These are phyloP conservation scores for Mychonastes homosphaera DNA, from an alignment of 139 green algal genomes.

Conservation along the genomic window DNA sequence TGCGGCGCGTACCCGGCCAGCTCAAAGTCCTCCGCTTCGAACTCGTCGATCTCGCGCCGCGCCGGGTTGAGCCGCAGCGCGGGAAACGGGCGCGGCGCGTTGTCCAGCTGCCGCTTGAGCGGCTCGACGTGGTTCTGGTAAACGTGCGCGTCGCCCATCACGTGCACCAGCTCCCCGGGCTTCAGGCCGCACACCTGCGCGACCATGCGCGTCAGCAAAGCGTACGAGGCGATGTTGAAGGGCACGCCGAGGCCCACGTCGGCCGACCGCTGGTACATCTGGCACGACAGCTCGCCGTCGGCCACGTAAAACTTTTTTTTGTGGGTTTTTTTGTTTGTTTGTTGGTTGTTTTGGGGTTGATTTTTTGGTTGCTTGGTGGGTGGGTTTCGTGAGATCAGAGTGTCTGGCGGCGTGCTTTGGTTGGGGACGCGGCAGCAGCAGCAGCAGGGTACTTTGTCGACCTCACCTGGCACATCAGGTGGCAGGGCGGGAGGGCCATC, in stretches of 20 bases:
- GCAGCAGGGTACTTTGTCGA: neutral
- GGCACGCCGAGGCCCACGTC: constrained; percentile 97
- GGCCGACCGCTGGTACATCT: constrained; percentile 97
- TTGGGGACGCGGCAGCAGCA: no score
- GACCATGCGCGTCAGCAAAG: constrained; percentile 88
- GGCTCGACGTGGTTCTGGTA: constrained; percentile 97
- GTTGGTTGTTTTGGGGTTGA: neutral
- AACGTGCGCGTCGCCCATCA: constrained; percentile 92
- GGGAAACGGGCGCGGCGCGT: constrained; percentile 70
- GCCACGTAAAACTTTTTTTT: constrained; percentile 89
- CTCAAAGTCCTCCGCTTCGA: constrained; percentile 81
- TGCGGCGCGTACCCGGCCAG: constrained; percentile 83
- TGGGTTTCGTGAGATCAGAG: no score
- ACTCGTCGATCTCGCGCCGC: constrained; percentile 84
- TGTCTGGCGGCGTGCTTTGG: no score
- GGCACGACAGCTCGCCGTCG: constrained; percentile 90
- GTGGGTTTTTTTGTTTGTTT: neutral
- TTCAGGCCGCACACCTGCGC: constrained; percentile 78
- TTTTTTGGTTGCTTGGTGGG: neutral
- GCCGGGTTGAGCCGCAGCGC: constrained; percentile 72
- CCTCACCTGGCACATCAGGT: constrained; percentile 91
- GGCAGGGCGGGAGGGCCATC: constrained; percentile 97
- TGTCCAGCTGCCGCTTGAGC: constrained; percentile 84
- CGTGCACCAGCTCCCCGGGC: constrained; percentile 90
- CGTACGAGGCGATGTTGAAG: constrained; percentile 99